These are phyloP conservation scores for Eutrema heterophyllum DNA, from an alignment of 345 rosid species.

Conservation along the genomic window DNA sequence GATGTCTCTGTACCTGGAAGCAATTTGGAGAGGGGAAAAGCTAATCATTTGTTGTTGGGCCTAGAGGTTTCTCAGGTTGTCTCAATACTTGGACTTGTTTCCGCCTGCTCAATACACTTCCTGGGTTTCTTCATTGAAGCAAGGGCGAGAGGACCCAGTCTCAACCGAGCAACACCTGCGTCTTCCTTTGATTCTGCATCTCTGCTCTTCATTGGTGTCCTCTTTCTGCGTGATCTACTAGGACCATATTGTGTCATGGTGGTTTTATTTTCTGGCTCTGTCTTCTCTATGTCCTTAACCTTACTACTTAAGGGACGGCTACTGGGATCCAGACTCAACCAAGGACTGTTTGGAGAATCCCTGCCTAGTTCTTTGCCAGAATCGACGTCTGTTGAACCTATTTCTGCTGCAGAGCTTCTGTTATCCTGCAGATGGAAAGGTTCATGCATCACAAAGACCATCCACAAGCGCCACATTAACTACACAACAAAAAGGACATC, in stretches of 20 bases:
- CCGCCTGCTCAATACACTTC: constrained; percentile 42
- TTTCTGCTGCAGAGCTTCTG: constrained; percentile 26
- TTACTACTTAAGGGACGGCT: constrained; percentile 31
- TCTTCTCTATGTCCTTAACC: constrained; percentile 32
- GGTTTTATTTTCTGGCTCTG: constrained; percentile 12
- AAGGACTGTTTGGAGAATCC: constrained; percentile 47
- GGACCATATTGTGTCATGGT: constrained; percentile 34
- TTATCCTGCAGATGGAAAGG: constrained; percentile 41
- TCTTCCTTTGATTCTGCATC: constrained; percentile 32
- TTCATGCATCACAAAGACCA: constrained; percentile 12
- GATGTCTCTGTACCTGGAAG: constrained; percentile 19
- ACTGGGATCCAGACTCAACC: constrained; percentile 76
- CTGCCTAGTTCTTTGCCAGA: constrained; percentile 40
- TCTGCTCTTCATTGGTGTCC: constrained; percentile 32
- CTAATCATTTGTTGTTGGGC: constrained; percentile 15
- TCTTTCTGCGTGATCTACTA: constrained; percentile 43
- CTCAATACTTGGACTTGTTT: constrained; percentile 30
- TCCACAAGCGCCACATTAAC: constrained; percentile 6
- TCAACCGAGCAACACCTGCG: constrained; percentile 37
- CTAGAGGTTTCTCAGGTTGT: constrained; percentile 27
- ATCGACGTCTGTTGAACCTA: constrained; percentile 26
- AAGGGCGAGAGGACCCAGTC: constrained; percentile 46
- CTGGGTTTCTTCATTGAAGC: constrained; percentile 47
- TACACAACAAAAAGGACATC: constrained; percentile 3
- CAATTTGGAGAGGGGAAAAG: not conserved